Base-by-base conservation (phyloP, 768 basidiomycete genomes). In the Macrolepiota dolichaula region DNA sequence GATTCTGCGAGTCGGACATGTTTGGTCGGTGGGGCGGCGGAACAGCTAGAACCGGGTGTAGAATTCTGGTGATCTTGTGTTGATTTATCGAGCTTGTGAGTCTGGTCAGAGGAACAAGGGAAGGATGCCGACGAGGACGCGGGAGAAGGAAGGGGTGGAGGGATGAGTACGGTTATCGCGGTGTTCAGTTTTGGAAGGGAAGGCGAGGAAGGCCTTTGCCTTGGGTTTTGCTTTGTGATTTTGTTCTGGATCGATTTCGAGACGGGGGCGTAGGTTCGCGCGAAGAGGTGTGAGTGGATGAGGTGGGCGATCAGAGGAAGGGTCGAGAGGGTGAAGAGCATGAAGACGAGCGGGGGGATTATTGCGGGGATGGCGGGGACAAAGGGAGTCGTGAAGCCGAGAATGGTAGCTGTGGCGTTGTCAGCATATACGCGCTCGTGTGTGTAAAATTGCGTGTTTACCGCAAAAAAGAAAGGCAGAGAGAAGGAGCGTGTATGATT, bases 71-170 rank as follows among this genome's bases (percentile, higher is more conserved):
- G 47, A 25, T 22, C 29, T 9, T 29, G 37, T 22, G 22, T 9
- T 29, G 17, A 38, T 38, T 11, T n/a, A 50, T 57, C 19, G 29
- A 25, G 19, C 38, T 60, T 54, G 59, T 52, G 42, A 5, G 59
- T 51, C 40, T 59, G 51, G n/a, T 42, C 40, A 19, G 51, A 40
- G 57, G 49, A 53, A 17, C 51, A 60, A 46, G 59, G n/a, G n/a
- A 54, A 54, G 13, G 52, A 54, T 19, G 24, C 24, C 24, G 59
- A 60, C 6, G 59, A 60, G 12, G 59, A 59, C 38, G 57, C 51
- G 24, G 57, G 57, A 38, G 57, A 59, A 59, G 57, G 57, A 19
- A 59, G 59, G 27, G 59, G 51, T 3, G 51, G 59, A 13, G 51
- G 51, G n/a, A 54, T 60, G 42, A 53, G 40, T 27, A 54, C 44